These are phyloP conservation scores for Saturnispora saitoi DNA, from an alignment of 805 yeast species.

Conservation along the genomic window DNA sequence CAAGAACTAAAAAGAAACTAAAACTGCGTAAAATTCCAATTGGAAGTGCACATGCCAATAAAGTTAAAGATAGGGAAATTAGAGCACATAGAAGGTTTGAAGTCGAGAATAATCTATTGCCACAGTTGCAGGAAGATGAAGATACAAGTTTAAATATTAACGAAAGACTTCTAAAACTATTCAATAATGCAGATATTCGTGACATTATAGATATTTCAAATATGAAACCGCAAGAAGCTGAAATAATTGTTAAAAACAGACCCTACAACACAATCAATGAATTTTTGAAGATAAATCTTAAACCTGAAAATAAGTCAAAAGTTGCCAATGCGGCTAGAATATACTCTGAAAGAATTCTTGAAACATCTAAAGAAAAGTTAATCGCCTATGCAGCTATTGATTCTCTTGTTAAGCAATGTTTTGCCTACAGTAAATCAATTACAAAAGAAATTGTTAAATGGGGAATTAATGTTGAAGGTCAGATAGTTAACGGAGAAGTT, in stretches of 20 bases:
- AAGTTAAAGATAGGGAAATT: not conserved
- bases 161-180: slow-evolving; percentile 59
- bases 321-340: not conserved
- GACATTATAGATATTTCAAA: slow-evolving; percentile 78
- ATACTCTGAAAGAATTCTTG: slow-evolving; percentile 67
- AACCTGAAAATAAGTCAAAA: slow-evolving; percentile 16
- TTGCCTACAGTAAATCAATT: slow-evolving; percentile 64
- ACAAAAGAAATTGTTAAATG: slow-evolving; percentile 67
- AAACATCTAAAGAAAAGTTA: slow-evolving; percentile 58
- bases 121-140: slow-evolving; percentile 23
- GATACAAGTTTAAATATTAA: slow-evolving; percentile 38
- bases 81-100: slow-evolving; percentile 22
- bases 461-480: slow-evolving; percentile 76
- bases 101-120: slow-evolving; percentile 29
- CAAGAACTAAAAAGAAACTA: not conserved
- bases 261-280: slow-evolving; percentile 58
- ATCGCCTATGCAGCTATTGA: slow-evolving; percentile 93
- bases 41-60: not conserved
- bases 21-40: not conserved
- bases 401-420: slow-evolving; percentile 77
- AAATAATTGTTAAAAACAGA: slow-evolving; percentile 51
- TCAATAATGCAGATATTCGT: slow-evolving; percentile 65
- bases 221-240: slow-evolving; percentile 59
- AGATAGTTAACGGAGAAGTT: slow-evolving; percentile 43
- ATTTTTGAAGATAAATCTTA: slow-evolving; percentile 51